A percentile compares a stretch with the other conserved stretches of the same genome.
phyloP scores from a whole-genome alignment of 1,284 basidiomycete species.

The Papiliotrema nemorosa region DNA sequence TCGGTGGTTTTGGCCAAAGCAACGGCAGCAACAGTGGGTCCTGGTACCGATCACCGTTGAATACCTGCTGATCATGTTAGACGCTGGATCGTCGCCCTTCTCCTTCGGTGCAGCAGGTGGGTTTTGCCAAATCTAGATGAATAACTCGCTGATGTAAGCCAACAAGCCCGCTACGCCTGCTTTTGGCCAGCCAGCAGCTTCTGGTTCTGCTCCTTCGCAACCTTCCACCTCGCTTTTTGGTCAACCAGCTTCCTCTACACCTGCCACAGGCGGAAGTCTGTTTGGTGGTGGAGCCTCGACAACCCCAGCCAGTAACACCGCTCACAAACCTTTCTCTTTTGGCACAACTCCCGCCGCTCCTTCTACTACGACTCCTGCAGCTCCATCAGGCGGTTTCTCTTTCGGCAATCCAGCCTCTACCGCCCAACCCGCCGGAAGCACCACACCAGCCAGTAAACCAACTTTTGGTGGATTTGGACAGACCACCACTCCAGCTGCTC shows the following conservation, averaged over 20 bases:
- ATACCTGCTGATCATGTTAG: neutral
- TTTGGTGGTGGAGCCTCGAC: constrained; percentile 6
- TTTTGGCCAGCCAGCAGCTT: neutral
- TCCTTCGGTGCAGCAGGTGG: neutral
- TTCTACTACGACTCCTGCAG: neutral
- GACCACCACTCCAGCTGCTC: constrained; percentile 20
- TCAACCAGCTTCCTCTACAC: constrained; percentile 7
- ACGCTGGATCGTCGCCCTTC: neutral
- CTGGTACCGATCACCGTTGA: neutral
- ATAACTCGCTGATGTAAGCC: too few species aligned
- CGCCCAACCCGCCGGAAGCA: constrained; percentile 18
- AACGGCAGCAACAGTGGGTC: constrained; percentile 13
- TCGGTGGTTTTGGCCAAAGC: constrained; percentile 36
- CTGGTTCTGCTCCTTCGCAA: neutral
- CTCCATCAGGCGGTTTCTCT: constrained; percentile 14
- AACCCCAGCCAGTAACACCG: too few species aligned
- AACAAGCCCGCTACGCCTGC: neutral
- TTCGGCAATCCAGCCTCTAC: constrained; percentile 19
- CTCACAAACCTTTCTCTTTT: constrained; percentile 6
- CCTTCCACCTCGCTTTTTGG: constrained; percentile 21
- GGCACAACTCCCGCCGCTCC: neutral
- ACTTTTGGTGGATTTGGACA: constrained; percentile 30
- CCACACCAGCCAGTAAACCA: constrained; percentile 39
- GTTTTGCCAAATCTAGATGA: too few species aligned
- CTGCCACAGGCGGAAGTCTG: neutral